A percentile compares a stretch with the other conserved stretches of the same genome.
Evolutionary conservation across 2,329 filamentous ascomycete species (phyloP).

Genomic region (Fusarium sp.): DNA sequence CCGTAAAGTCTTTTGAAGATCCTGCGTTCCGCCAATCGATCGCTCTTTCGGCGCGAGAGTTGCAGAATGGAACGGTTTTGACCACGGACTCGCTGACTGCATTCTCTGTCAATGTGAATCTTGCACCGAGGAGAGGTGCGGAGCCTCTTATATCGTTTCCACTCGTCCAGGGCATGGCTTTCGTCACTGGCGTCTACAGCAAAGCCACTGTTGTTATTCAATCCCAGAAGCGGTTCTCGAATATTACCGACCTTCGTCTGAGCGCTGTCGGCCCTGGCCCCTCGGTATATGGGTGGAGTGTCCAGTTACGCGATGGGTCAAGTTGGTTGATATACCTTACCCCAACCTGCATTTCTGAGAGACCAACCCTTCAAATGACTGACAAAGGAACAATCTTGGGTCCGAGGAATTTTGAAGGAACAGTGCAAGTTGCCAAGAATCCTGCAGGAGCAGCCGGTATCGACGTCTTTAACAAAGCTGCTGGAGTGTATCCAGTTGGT

Average conservation of each 20-base stretch:
- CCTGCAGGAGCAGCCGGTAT: background rate
- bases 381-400: background rate
- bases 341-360: background rate
- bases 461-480: background rate
- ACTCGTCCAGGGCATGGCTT: background rate
- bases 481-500: background rate
- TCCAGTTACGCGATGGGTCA: background rate
- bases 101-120: background rate
- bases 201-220: background rate
- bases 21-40: background rate
- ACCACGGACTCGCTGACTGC: background rate
- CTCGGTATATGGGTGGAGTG: background rate
- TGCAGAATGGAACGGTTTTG: background rate
- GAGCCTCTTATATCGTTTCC: background rate
- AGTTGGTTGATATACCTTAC: background rate
- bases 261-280: accelerated
- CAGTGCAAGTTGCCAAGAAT: background rate
- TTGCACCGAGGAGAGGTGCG: background rate
- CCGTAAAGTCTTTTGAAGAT: background rate
- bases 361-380: background rate
- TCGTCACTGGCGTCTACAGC: background rate
- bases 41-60: background rate
- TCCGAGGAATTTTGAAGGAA: background rate
- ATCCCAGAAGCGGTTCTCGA: background rate
- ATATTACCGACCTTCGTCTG: background rate